Evolutionary conservation across 805 yeast species (phyloP).

Genomic region (Ogataea paraovalis): DNA sequence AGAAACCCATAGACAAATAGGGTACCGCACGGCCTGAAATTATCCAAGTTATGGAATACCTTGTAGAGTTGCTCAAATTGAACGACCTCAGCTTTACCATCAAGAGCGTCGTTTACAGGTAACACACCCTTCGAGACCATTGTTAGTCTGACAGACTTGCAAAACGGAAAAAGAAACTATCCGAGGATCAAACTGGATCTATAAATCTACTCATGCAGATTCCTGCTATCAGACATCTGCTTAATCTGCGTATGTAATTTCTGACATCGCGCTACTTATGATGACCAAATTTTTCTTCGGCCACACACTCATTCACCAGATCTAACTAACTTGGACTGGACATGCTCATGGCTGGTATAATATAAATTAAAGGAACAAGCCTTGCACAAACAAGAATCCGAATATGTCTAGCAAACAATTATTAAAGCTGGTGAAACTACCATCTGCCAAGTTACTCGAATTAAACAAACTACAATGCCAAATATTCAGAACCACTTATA

Average conservation of each 20-base stretch:
- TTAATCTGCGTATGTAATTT: too few relatives aligned
- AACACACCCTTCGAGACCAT: not conserved
- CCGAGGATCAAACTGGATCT: too few relatives aligned
- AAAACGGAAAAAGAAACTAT: too few relatives aligned
- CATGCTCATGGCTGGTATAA: too few relatives aligned
- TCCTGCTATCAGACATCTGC: too few relatives aligned
- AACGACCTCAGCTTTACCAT: not conserved
- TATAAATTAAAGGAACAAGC: too few relatives aligned
- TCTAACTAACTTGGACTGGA: not conserved
- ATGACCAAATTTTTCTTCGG: too few relatives aligned
- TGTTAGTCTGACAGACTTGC: not conserved
- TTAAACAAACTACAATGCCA: conserved; percentile 58
- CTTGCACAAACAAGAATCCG: not conserved
- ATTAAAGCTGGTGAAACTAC: conserved; percentile 27
- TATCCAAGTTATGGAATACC: conserved; percentile 37
- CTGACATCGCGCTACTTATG: too few relatives aligned
- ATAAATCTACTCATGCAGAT: too few relatives aligned
- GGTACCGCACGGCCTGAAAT: conserved; percentile 46
- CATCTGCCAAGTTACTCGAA: conserved; percentile 46
- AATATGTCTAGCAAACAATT: conserved; percentile 13
- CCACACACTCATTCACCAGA: too few relatives aligned
- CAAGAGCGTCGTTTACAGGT: not conserved
- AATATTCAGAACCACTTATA: conserved; percentile 67
- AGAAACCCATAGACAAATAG: conserved; percentile 44
- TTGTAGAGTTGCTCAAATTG: conserved; percentile 8